Conservation (phyloP, 2,329 filamentous ascomycete genomes). For the Aspergillus brasiliensis region DNA sequence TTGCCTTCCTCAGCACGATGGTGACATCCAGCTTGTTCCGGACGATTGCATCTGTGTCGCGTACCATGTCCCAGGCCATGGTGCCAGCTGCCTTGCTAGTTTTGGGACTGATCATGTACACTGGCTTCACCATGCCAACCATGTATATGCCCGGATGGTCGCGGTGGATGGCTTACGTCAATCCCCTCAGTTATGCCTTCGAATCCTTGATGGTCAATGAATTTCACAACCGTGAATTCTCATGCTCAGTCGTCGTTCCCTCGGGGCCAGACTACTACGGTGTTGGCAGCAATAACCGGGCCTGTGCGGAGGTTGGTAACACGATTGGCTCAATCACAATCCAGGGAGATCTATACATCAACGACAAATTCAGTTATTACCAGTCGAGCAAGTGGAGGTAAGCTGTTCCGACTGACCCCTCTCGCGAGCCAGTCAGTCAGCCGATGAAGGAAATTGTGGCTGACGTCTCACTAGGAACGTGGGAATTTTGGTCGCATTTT, state of each 20-base stretch:
- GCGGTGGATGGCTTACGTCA: slow-evolving; percentile 75
- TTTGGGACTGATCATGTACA: slow-evolving; percentile 44
- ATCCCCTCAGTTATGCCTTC: slow-evolving; percentile 76
- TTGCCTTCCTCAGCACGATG: slow-evolving; percentile 70
- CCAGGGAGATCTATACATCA: slow-evolving; percentile 61
- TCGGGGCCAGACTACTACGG: slow-evolving; percentile 41
- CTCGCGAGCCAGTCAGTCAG: too few species aligned
- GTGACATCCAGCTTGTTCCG: slow-evolving; percentile 83
- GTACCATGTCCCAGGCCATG: slow-evolving; percentile 61
- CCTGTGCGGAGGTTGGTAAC: slow-evolving; percentile 48
- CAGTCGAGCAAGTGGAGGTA: slow-evolving; percentile 60
- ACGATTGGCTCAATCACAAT: slow-evolving; percentile 58
- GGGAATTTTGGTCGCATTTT: slow-evolving; percentile 66
- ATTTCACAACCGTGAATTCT: slow-evolving; percentile 66
- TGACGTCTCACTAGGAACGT: slow-evolving; percentile 50
- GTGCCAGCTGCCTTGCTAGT: slow-evolving; percentile 47
- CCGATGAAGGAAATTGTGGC: too few species aligned
- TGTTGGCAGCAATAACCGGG: slow-evolving; percentile 37
- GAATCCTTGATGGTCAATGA: slow-evolving; percentile 83
- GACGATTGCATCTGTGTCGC: slow-evolving; percentile 70
- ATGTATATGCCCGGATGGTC: slow-evolving; percentile 73
- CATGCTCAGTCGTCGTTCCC: slow-evolving; percentile 48
- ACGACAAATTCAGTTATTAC: slow-evolving; percentile 57
- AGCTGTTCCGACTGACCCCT: too few species aligned
- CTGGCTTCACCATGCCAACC: slow-evolving; percentile 45